phyloP scores from a whole-genome alignment of 441 rosid genomes.

The Theobroma grandiflorum region DNA sequence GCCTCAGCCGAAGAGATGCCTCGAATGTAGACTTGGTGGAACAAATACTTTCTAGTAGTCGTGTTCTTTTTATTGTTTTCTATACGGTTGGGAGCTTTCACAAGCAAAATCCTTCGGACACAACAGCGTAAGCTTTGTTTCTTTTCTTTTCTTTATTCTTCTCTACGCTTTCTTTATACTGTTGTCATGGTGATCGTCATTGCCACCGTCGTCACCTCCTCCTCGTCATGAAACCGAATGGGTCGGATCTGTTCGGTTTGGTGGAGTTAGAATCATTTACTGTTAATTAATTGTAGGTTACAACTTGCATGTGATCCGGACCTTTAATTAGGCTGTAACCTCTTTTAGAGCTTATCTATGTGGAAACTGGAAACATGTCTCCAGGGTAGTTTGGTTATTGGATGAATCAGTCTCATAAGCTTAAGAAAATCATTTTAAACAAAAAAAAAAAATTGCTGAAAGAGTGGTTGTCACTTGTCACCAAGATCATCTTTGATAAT shows the following conservation, averaged over 20 bases:
- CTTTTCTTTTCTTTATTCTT: neutral
- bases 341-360: neutral
- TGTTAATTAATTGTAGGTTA: neutral
- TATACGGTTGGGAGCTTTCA: conserved; percentile 22
- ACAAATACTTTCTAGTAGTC: neutral
- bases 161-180: neutral
- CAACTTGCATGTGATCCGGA: neutral
- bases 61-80: neutral
- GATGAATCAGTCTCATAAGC: neutral
- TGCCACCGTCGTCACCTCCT: neutral
- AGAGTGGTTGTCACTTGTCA: too few relatives aligned
- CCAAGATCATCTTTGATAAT: too few relatives aligned
- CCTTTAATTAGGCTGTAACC: too few relatives aligned
- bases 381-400: neutral
- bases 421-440: neutral
- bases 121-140: neutral
- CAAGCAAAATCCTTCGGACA: neutral
- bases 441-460: too few relatives aligned
- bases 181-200: neutral
- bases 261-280: neutral
- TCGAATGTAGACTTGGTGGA: conserved; percentile 1
- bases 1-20: conserved; percentile 10
- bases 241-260: neutral
- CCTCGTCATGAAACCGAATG: neutral
- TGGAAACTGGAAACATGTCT: neutral